Evolutionary conservation across 164 flowering plant species (phyloP).

Genomic region (Nelumbo lutea): DNA sequence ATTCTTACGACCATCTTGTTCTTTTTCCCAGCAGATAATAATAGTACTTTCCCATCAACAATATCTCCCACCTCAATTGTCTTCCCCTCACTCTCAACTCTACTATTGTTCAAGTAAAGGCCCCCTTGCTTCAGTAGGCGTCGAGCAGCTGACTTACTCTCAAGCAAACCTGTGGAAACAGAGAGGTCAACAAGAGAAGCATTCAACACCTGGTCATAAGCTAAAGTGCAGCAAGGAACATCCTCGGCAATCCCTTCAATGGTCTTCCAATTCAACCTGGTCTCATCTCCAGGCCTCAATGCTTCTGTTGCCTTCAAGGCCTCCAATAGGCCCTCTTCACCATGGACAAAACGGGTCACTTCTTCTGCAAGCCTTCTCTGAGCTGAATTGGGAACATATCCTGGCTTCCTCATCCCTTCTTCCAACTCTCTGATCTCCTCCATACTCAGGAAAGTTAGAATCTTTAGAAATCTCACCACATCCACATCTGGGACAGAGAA

Average conservation of each 20-base stretch:
- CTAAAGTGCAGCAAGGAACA: constrained; percentile 59
- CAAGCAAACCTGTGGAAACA: constrained; percentile 63
- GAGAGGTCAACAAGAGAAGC: constrained; percentile 56
- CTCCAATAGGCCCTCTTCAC: constrained; percentile 64
- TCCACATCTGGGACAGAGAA: constrained; percentile 71
- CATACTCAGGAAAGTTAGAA: constrained; percentile 61
- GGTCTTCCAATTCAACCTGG: constrained; percentile 54
- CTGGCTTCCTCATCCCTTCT: constrained; percentile 42
- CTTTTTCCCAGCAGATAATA: constrained; percentile 82
- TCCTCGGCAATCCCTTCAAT: constrained; percentile 67
- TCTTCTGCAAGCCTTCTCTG: constrained; percentile 76
- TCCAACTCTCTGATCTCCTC: constrained; percentile 58
- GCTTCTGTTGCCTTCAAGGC: constrained; percentile 82
- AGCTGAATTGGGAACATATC: constrained; percentile 60
- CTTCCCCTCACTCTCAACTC: constrained; percentile 64
- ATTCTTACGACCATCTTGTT: constrained; percentile 73
- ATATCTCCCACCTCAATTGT: constrained; percentile 57
- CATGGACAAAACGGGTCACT: constrained; percentile 79
- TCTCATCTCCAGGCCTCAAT: constrained; percentile 69
- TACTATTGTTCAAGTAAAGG: constrained; percentile 61
- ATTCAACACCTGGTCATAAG: constrained; percentile 43
- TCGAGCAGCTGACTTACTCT: constrained; percentile 72
- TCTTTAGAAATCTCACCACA: constrained; percentile 62
- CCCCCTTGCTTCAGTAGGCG: constrained; percentile 80
- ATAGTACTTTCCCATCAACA: constrained; percentile 65